Conservation (phyloP, 305 asterid genomes). For the Fraxinus sp. region DNA sequence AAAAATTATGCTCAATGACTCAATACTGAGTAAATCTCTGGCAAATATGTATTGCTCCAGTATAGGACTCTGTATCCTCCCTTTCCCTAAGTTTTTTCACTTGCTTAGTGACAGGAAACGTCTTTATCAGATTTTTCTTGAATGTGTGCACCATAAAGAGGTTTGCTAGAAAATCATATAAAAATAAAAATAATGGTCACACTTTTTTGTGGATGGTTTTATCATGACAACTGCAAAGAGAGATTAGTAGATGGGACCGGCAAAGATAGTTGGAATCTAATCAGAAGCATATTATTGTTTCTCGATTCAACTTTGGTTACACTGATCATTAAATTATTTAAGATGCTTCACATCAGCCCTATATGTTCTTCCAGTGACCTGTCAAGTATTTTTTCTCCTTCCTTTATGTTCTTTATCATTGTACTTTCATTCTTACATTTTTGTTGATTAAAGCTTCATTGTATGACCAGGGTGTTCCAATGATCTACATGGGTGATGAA, state of each 20-base stretch:
- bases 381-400: not conserved
- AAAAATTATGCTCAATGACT: not conserved
- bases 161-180: not conserved
- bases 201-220: not conserved
- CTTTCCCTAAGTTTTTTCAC: not conserved
- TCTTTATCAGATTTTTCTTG: not conserved
- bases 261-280: not conserved
- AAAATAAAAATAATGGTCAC: not conserved
- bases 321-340: not conserved
- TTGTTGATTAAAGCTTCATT: not conserved
- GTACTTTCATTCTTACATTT: not conserved
- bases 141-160: not conserved
- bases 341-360: not conserved
- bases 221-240: not conserved
- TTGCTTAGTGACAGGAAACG: not conserved
- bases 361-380: not conserved
- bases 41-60: not conserved
- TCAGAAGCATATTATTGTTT: not conserved
- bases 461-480: conserved; percentile 83
- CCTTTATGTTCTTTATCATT: not conserved
- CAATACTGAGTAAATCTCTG: not conserved
- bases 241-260: not conserved
- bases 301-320: not conserved
- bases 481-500: conserved; percentile 96
- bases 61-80: not conserved